A percentile compares a stretch with the other conserved stretches of the same genome.
phyloP scores from a whole-genome alignment of 345 rosid species.

The Citrus cavaleriei region DNA sequence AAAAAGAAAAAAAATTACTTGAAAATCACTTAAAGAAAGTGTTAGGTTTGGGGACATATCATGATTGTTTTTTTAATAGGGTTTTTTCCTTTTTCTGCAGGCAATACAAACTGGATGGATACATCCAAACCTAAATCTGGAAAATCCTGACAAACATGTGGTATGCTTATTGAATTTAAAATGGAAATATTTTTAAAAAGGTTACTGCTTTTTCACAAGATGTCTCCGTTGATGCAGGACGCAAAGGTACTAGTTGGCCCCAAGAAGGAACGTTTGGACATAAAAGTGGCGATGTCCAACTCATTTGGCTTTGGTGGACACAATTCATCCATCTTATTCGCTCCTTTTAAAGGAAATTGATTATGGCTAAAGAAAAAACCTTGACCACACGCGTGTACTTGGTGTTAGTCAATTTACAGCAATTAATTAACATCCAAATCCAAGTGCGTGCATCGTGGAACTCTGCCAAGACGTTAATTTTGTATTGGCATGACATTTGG shows the following conservation, averaged over 20 bases:
- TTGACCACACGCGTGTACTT: no score
- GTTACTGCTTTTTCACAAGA: not conserved
- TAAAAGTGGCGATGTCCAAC: constrained; percentile 32
- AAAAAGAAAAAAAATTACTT: no score
- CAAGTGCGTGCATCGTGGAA: no score
- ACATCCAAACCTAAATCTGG: constrained; percentile 35
- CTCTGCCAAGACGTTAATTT: no score
- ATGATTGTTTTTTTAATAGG: no score
- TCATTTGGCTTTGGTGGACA: constrained; percentile 41
- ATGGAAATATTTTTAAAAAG: no score
- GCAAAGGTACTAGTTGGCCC: constrained; percentile 22
- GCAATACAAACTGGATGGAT: constrained; percentile 42
- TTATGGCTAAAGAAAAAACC: not conserved
- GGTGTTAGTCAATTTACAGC: no score
- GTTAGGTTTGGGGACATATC: no score
- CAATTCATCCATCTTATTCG: constrained; percentile 29
- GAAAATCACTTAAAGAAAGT: no score
- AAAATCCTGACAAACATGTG: constrained; percentile 32
- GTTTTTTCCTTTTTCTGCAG: constrained; percentile 6
- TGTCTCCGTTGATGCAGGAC: constrained; percentile 7
- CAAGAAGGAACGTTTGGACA: constrained; percentile 27
- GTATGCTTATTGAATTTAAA: constrained; percentile 7
- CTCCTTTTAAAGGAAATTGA: constrained; percentile 15
- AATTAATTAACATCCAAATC: no score
- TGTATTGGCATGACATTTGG: no score